Conservation (phyloP, 345 rosid genomes). For the Populus nigra region DNA sequence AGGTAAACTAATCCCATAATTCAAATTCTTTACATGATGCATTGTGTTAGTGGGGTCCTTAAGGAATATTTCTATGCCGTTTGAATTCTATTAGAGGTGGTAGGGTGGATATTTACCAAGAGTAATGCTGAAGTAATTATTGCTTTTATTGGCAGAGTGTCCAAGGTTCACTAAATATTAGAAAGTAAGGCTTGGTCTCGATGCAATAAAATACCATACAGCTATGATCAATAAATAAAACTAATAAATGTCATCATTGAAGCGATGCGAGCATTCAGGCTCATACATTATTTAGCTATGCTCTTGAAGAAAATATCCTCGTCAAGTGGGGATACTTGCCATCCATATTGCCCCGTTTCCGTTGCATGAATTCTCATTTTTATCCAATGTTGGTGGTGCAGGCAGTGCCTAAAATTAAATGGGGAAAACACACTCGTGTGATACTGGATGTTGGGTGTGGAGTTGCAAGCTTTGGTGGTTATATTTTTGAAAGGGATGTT, state of each 20-base stretch:
- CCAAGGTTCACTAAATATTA: too few species aligned
- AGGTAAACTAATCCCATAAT: constrained; percentile 34
- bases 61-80: too few species aligned
- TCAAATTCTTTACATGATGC: not conserved
- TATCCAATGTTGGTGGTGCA: constrained; percentile 17
- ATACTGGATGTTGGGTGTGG: constrained; percentile 92
- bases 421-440: constrained; percentile 84
- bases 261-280: not conserved
- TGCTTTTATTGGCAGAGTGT: too few species aligned
- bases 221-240: too few species aligned
- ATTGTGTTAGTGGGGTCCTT: too few species aligned
- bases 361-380: not conserved
- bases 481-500: constrained; percentile 79
- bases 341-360: not conserved
- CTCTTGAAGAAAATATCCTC: not conserved
- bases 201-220: not conserved
- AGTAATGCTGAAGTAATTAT: too few species aligned
- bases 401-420: constrained; percentile 65
- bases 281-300: not conserved
- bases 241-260: not conserved
- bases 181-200: not conserved
- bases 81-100: too few species aligned
- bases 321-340: not conserved
- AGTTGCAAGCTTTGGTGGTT: constrained; percentile 93
- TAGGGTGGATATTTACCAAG: too few species aligned